Conservation (phyloP, 176 grass and related monocot species). For the Eleusine coracana region DNA sequence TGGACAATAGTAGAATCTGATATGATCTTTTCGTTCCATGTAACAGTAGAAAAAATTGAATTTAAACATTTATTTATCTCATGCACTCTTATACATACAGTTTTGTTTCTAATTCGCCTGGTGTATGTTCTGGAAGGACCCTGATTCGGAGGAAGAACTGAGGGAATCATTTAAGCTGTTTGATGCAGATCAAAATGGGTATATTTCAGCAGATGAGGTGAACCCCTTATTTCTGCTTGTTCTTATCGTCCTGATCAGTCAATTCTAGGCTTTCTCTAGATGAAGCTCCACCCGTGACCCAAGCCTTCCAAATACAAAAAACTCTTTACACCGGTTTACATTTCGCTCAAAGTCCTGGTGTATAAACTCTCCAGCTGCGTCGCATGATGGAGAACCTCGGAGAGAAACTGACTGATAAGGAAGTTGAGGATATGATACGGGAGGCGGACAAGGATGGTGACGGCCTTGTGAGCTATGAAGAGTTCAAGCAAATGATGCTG, state of each 20-base stretch:
- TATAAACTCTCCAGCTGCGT: slow-evolving; percentile 35
- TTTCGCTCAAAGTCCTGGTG: neutral
- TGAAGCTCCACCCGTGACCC: neutral
- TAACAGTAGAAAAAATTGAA: neutral
- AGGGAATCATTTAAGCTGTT: slow-evolving; percentile 40
- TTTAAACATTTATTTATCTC: neutral
- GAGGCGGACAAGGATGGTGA: slow-evolving; percentile 63
- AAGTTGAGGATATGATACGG: slow-evolving; percentile 57
- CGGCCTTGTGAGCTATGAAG: slow-evolving; percentile 55
- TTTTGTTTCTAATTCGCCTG: slow-evolving; percentile 16
- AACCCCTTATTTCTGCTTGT: neutral
- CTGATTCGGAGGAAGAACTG: slow-evolving; percentile 41
- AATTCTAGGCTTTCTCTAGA: neutral
- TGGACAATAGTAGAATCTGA: neutral
- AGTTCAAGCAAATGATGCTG: slow-evolving; percentile 62
- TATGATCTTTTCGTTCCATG: neutral
- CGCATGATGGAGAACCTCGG: slow-evolving; percentile 57
- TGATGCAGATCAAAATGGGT: slow-evolving; percentile 47
- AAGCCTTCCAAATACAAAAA: neutral
- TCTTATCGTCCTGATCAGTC: neutral
- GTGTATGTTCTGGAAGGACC: slow-evolving; percentile 34
- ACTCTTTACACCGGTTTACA: neutral
- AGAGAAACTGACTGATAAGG: slow-evolving; percentile 45
- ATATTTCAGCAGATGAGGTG: slow-evolving; percentile 44
- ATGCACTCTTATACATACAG: neutral